Percentiles rank a stretch among this genome's conserved stretches.
phyloP scores from a whole-genome alignment of 1,284 basidiomycete species.

The Puccinia novopanici region DNA sequence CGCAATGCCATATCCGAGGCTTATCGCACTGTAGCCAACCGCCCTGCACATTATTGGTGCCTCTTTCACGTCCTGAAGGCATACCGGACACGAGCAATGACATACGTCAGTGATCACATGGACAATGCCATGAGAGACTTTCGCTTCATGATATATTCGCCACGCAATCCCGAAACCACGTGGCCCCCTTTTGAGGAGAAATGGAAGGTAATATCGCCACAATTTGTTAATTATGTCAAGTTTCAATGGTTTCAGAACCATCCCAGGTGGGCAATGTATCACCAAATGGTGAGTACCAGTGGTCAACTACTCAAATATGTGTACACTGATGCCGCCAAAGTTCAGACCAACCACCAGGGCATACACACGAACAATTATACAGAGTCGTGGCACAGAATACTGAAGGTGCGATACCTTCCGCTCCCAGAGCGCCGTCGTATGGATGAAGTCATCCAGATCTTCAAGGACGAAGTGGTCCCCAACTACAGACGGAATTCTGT shows the following conservation, averaged over 20 bases:
- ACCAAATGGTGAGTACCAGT: not conserved
- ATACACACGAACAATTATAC: slow-evolving; percentile 11
- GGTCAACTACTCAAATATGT: not conserved
- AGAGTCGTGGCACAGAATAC: not conserved
- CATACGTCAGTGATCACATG: not conserved
- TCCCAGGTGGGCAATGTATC: not conserved
- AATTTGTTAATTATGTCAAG: not conserved
- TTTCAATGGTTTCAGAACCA: not conserved
- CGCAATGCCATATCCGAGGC: not conserved
- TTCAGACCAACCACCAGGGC: not conserved
- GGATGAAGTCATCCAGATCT: no score
- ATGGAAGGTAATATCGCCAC: not conserved
- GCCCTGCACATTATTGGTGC: slow-evolving; percentile 1
- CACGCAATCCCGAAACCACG: not conserved
- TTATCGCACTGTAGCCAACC: not conserved
- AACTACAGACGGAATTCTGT: no score
- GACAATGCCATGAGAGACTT: not conserved
- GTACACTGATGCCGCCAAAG: no score
- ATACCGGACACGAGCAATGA: not conserved
- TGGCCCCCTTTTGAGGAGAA: not conserved
- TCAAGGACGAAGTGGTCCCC: no score
- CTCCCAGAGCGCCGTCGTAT: no score
- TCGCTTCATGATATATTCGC: not conserved
- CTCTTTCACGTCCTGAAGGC: slow-evolving; percentile 5
- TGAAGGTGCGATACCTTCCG: not conserved